These are phyloP conservation scores for Cyclotella atomus DNA, from an alignment of 108 stramenopile species.

Conservation along the genomic window DNA sequence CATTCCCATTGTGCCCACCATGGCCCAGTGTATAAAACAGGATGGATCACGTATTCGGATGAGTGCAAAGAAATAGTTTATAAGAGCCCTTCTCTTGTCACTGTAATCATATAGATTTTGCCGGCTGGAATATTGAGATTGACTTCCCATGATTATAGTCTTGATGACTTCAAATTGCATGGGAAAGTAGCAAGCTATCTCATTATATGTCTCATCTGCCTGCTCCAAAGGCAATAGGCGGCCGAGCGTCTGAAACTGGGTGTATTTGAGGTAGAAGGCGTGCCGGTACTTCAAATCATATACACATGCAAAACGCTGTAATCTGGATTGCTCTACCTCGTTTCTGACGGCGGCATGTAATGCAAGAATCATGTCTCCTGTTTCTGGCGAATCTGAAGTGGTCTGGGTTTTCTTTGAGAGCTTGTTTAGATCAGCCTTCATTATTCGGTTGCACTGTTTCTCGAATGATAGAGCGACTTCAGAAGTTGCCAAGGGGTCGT, in stretches of 20 bases:
- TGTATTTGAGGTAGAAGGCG: not conserved
- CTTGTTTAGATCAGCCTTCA: not conserved
- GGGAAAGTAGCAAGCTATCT: not conserved
- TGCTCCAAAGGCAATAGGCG: not conserved
- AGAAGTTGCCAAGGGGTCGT: not conserved
- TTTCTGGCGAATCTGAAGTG: not conserved
- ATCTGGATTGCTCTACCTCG: not conserved
- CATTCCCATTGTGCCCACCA: constrained; percentile 5
- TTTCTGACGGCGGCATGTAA: no score
- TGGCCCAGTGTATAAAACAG: constrained; percentile 4
- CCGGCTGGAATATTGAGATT: not conserved
- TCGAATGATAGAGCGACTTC: not conserved
- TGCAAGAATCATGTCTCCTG: not conserved
- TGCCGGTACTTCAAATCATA: not conserved
- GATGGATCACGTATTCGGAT: not conserved
- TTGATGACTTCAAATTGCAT: not conserved
- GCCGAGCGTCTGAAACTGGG: not conserved
- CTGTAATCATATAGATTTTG: not conserved
- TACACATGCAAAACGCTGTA: not conserved
- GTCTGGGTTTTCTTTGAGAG: not conserved
- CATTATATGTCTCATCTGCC: not conserved
- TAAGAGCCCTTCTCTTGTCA: not conserved
- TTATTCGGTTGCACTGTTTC: not conserved
- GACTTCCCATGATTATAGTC: not conserved
- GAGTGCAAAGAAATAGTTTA: not conserved